A percentile compares a stretch with the other conserved stretches of the same genome.
phyloP scores from a whole-genome alignment of 257 asterid species.

The Hygrophila difformis region DNA sequence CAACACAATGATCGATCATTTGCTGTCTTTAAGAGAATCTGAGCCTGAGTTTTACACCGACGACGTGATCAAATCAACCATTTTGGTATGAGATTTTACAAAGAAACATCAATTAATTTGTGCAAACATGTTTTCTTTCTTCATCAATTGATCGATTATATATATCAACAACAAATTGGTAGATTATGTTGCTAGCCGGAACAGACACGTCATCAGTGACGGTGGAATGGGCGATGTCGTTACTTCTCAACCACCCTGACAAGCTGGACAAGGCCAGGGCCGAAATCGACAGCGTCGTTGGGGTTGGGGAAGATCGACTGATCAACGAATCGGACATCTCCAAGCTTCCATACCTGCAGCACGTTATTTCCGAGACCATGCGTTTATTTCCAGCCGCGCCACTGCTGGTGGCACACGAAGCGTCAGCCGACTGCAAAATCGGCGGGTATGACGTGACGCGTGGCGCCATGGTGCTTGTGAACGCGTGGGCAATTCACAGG shows the following conservation, averaged over 20 bases:
- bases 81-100: too few species aligned
- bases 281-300: constrained; percentile 39
- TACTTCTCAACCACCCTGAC: constrained; percentile 45
- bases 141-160: too few species aligned
- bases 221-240: constrained; percentile 62
- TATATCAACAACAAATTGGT: too few species aligned
- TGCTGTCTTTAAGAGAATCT: constrained; percentile 46
- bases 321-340: constrained; percentile 39
- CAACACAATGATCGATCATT: constrained; percentile 45
- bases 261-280: constrained; percentile 37
- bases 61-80: too few species aligned
- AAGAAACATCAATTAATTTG: too few species aligned
- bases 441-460: constrained; percentile 47
- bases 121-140: too few species aligned
- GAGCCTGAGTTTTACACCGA: constrained; percentile 10
- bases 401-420: constrained; percentile 41
- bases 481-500: constrained; percentile 66
- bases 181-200: too few species aligned
- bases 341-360: constrained; percentile 43
- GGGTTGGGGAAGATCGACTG: constrained; percentile 33
- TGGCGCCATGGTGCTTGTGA: constrained; percentile 43
- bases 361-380: constrained; percentile 36
- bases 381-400: constrained; percentile 48
- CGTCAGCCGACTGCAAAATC: constrained; percentile 39
- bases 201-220: constrained; percentile 47